Base-by-base conservation (phyloP, 2,329 filamentous ascomycete species). In the Fusarium circinatum region DNA sequence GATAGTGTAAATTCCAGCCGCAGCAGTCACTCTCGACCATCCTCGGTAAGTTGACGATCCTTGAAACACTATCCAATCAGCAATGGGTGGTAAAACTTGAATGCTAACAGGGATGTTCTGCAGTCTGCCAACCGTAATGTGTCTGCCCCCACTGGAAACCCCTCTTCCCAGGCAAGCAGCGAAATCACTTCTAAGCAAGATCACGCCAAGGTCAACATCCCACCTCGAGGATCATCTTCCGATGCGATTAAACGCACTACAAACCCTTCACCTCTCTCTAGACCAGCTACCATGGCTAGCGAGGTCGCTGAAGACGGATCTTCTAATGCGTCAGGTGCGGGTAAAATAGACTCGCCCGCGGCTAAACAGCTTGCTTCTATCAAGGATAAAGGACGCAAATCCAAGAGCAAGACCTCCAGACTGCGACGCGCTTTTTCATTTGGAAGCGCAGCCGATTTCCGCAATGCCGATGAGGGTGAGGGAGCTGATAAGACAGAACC, bases 341-440 rank as follows among this genome's bases (percentile, higher is more conserved):
- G 78, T 76, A 84, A 85, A 61, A 65, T 82, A 47, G 84, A 86
- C 68, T 95, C 93, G 75, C 91, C 93, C 52, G 96, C 96, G 26
- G 92, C 93, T 20, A 92, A 94, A 81, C 94, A 97, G 65, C 88
- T 98, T 44, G 91, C 93, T 51, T 94, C 95, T n/a, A 87, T 98
- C 63, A 96, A 92, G 69, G 93, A 96, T 75, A 96, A 93, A 80
- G 94, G 94, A 61, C 86, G 86, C 34, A 93, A 90, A 80, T 89
- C 91, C 73, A 95, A 94, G 80, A 94, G 92, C 84, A 98, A 98
- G 84, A 94, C 93, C 5, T 95, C 93, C 24, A 89, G 95, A 75
- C 86, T 99, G 68, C 91, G 96, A 62, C 90, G 96, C 76, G 96
- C 96, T 0, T 98, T 99, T 79, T 99, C 96, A 0, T 99, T 99